phyloP scores from a whole-genome alignment of 768 basidiomycete species.

The Lactarius evosmus region DNA sequence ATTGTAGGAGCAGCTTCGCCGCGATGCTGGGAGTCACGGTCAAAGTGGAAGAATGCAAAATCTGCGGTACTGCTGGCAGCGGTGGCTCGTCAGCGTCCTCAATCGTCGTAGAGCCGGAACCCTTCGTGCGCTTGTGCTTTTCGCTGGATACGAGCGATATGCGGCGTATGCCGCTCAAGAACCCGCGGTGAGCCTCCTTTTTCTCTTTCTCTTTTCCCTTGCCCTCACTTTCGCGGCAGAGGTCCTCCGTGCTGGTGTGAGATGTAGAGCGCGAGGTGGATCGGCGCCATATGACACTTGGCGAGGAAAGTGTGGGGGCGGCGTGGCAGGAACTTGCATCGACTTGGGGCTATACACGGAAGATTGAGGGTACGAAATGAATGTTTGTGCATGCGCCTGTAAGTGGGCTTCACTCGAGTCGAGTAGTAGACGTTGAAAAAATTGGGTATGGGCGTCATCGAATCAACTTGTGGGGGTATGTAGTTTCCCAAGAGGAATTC shows the following conservation, averaged over 20 bases:
- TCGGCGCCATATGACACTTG: slow-evolving; percentile 34
- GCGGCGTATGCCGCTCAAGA: slow-evolving; percentile 61
- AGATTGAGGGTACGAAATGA: too few relatives aligned
- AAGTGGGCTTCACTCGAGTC: too few relatives aligned
- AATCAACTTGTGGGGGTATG: too few relatives aligned
- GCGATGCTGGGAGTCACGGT: slow-evolving; percentile 30
- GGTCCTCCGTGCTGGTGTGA: slow-evolving; percentile 23
- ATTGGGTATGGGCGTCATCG: too few relatives aligned
- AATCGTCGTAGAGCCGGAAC: slow-evolving; percentile 40
- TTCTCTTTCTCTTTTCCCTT: slow-evolving; percentile 32
- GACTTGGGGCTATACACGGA: too few relatives aligned
- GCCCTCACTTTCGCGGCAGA: neutral
- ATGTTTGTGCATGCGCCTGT: too few relatives aligned
- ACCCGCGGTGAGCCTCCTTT: slow-evolving; percentile 41
- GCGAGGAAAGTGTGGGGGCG: slow-evolving; percentile 27
- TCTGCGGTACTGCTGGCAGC: slow-evolving; percentile 24
- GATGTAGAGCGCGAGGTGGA: slow-evolving; percentile 22
- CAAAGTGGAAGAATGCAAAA: neutral
- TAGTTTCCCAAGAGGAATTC: too few relatives aligned
- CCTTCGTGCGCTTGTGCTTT: slow-evolving; percentile 59
- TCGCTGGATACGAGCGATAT: slow-evolving; percentile 53
- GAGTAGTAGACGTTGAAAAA: too few relatives aligned
- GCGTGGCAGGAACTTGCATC: slow-evolving; percentile 39
- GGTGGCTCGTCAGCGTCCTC: slow-evolving; percentile 22
- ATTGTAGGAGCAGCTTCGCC: slow-evolving; percentile 45